Evolutionary conservation across 371 early-diverging fungal genomes (phyloP), one percentile per base, ranked within the genome.

Genomic region (Dichotomocladium elegans): DNA sequence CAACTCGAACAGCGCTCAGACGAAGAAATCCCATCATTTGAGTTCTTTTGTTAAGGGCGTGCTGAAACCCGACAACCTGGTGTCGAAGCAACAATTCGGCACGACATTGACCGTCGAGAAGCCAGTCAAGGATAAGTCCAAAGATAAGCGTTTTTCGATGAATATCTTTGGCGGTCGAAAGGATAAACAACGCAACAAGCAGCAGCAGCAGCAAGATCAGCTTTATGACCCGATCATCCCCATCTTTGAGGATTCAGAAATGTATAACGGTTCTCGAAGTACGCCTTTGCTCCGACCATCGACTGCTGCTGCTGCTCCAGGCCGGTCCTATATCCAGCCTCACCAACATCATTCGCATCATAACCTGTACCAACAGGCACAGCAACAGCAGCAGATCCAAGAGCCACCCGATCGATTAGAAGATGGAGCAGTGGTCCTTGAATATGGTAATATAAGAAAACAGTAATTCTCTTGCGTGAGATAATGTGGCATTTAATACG

Each of bases 31-130:
- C n/a, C n/a, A n/a, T n/a, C 45, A 61, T n/a, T 41, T 63, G 26
- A 41, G 63, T 17, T 53, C 40, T 1, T 57, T 63, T 30, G 49
- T 63, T 35, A 63, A 63, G 47, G 63, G 63, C 34, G 54, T 63
- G 4, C 40, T 63, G 33, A 57, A 63, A 33, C 28, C 42, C 25
- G 41, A 47, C 41, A 25, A 9, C 12, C 42, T 26, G 17, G 42
- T 24, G 24, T 30, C 19, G 7, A 40, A 30, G n/a, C 30, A 8
- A 21, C 29, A 30, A 29, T 25, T 17, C 11, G 40, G 11, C 33
- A 15, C 29, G 25, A 25, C 26, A 29, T 8, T 33, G 40, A 43
- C 44, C 11, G 30, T 12, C 41, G 27, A 51, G 22, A 45, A 27
- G 14, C 33, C 3, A 25, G 31, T 11, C 30, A 55, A 29, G 28